Conservation (phyloP, 1,284 basidiomycete genomes). For the Papiliotrema terrestris region DNA sequence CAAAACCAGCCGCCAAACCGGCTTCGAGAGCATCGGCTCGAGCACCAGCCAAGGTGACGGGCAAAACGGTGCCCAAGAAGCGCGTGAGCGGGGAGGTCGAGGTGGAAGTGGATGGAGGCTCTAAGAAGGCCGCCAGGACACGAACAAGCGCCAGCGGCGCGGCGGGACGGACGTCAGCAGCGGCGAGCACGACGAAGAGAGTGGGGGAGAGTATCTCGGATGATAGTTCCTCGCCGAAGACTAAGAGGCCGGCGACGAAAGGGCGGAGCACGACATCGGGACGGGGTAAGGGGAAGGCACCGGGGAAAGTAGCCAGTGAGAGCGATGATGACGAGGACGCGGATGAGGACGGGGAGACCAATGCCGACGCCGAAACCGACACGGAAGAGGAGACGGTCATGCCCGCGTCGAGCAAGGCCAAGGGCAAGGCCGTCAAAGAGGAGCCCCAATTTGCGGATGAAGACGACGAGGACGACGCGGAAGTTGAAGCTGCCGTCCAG, state of each 20-base stretch:
- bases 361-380: slow-evolving; percentile 1
- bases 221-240: too few species aligned
- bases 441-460: slow-evolving; percentile 9
- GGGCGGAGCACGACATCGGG: slow-evolving; percentile 4
- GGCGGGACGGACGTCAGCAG: too few species aligned
- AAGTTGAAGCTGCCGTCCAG: not conserved
- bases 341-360: slow-evolving; percentile 20
- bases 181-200: too few species aligned
- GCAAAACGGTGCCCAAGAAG: not conserved
- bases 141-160: too few species aligned
- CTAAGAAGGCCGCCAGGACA: too few species aligned
- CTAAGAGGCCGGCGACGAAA: slow-evolving; percentile 1
- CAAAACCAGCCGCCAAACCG: slow-evolving; percentile 2
- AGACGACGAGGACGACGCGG: not conserved
- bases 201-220: too few species aligned
- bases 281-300: slow-evolving; percentile 8
- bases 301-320: slow-evolving; percentile 7
- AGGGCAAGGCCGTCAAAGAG: slow-evolving; percentile 14
- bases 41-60: not conserved
- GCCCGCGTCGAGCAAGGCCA: not conserved
- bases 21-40: not conserved
- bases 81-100: not conserved
- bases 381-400: not conserved
- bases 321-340: slow-evolving; percentile 15
- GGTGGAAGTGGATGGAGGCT: too few species aligned